Evolutionary conservation across 73 alveolate genomes (phyloP).

Genomic region (Breviolum minutum): DNA sequence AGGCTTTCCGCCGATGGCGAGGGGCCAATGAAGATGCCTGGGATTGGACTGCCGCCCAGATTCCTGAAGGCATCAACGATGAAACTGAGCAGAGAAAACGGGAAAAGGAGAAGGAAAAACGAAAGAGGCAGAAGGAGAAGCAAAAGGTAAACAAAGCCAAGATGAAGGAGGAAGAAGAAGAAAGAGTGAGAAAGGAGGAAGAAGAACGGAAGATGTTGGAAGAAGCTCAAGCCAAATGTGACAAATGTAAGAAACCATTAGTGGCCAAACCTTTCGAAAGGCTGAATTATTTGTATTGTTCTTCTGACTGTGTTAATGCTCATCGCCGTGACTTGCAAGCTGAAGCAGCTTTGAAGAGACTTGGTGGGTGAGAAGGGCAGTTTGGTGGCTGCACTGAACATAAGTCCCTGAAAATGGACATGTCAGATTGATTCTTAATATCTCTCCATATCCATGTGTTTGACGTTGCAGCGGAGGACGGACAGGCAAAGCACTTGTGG

Average conservation of each 20-base stretch:
- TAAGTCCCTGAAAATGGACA: neutral
- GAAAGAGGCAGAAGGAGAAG: slow-evolving; percentile 65
- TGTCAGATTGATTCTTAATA: too few relatives aligned
- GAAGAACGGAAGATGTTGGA: slow-evolving; percentile 62
- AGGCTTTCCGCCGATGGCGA: slow-evolving; percentile 89
- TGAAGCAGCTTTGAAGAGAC: slow-evolving; percentile 77
- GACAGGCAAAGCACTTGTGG: neutral
- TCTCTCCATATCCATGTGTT: too few relatives aligned
- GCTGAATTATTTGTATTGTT: slow-evolving; percentile 52
- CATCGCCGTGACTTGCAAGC: slow-evolving; percentile 90
- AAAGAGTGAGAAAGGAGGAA: slow-evolving; percentile 50
- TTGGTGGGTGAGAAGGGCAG: slow-evolving; percentile 52
- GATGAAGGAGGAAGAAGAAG: slow-evolving; percentile 89
- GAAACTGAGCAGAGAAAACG: slow-evolving; percentile 45
- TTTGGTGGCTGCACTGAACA: slow-evolving; percentile 3
- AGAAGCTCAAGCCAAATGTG: slow-evolving; percentile 85
- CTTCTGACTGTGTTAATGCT: slow-evolving; percentile 41
- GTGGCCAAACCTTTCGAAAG: slow-evolving; percentile 43
- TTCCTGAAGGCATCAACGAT: slow-evolving; percentile 75
- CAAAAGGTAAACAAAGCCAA: slow-evolving; percentile 79
- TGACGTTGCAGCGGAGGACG: neutral
- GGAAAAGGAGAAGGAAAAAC: slow-evolving; percentile 88
- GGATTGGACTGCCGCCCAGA: slow-evolving; percentile 90
- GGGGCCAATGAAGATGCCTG: slow-evolving; percentile 85
- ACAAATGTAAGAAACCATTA: slow-evolving; percentile 57